phyloP scores from a whole-genome alignment of 208 protist genomes.

The Lotmaria passim region DNA sequence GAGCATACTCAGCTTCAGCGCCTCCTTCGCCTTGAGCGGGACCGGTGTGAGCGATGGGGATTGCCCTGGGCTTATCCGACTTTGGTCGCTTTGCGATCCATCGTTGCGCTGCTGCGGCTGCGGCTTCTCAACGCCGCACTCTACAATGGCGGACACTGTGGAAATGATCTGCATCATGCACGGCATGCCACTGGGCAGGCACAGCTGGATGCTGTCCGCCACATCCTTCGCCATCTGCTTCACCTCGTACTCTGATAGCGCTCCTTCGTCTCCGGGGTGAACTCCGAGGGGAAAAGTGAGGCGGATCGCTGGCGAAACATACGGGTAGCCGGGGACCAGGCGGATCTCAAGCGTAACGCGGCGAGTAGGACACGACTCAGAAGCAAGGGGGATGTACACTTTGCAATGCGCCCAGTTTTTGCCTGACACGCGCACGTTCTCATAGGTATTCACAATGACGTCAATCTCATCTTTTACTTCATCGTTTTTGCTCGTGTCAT shows the following conservation, averaged over 20 bases:
- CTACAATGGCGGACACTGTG: conserved; percentile 52
- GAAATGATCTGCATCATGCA: conserved; percentile 81
- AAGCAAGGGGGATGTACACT: conserved; percentile 53
- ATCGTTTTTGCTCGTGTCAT: conserved; percentile 52
- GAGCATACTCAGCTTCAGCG: conserved; percentile 65
- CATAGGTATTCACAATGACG: conserved; percentile 64
- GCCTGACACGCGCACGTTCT: conserved; percentile 54
- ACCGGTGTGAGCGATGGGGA: conserved; percentile 56
- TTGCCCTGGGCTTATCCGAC: conserved; percentile 13
- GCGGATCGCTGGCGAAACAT: conserved; percentile 55
- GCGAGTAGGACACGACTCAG: conserved; percentile 38
- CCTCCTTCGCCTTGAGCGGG: conserved; percentile 63
- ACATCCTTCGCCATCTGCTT: conserved; percentile 56
- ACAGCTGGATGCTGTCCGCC: conserved; percentile 59
- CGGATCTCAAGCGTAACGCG: conserved; percentile 59
- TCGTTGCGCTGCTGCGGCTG: conserved; percentile 14
- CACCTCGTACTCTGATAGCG: conserved; percentile 48
- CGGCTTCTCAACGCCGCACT: conserved; percentile 21
- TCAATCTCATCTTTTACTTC: conserved; percentile 76
- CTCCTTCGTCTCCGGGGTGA: conserved; percentile 27
- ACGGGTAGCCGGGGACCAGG: conserved; percentile 73
- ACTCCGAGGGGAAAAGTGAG: conserved; percentile 45
- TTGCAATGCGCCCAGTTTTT: conserved; percentile 49
- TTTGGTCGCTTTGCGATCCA: conserved; percentile 5
- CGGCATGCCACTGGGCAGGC: conserved; percentile 49